phyloP scores from a whole-genome alignment of 257 asterid species.

The Solanum lycopersicoides region DNA sequence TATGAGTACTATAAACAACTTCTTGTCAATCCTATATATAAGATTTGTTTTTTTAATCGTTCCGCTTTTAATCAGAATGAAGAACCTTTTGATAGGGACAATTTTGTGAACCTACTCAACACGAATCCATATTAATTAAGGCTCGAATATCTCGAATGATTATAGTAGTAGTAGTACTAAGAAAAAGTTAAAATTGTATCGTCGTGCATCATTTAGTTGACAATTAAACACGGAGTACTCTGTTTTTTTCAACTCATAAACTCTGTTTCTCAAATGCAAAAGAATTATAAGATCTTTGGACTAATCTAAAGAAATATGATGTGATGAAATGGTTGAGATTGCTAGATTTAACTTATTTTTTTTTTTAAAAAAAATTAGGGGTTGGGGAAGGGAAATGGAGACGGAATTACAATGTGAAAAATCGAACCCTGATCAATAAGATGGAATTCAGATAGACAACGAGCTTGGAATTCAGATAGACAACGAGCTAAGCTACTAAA shows the following conservation, averaged over 20 bases:
- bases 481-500: not conserved
- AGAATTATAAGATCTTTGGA: not conserved
- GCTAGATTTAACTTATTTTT: not conserved
- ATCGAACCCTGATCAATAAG: too few species aligned
- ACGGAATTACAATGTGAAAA: not conserved
- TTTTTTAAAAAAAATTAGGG: too few species aligned
- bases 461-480: too few species aligned
- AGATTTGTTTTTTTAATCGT: not conserved
- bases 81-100: too few species aligned
- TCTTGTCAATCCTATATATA: not conserved
- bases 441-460: not conserved
- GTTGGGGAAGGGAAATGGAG: not conserved
- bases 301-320: not conserved
- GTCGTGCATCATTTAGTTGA: not conserved
- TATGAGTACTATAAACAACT: not conserved
- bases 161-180: not conserved
- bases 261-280: not conserved
- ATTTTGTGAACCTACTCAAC: not conserved
- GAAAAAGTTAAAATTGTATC: not conserved
- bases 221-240: not conserved
- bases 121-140: not conserved
- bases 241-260: not conserved
- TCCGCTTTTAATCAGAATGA: not conserved
- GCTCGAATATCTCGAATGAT: not conserved
- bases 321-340: not conserved